phyloP scores from a whole-genome alignment of 495 filamentous ascomycete genomes.

The Recurvomyces mirabilis region DNA sequence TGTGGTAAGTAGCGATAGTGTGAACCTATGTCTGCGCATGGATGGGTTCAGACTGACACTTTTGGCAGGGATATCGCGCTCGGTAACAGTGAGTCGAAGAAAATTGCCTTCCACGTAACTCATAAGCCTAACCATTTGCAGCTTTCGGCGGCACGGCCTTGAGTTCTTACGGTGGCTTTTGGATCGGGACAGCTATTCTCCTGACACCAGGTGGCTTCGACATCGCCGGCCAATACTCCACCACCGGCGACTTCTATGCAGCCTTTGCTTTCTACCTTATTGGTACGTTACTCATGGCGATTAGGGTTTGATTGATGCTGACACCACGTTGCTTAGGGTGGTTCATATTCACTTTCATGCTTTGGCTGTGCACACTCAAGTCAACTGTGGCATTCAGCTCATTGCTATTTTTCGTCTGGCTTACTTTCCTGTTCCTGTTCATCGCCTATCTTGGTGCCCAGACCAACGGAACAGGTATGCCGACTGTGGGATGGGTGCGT shows the following conservation, averaged over 20 bases:
- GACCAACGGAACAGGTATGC: conserved; percentile 48
- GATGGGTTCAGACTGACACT: no score
- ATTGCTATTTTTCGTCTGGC: conserved; percentile 62
- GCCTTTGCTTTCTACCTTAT: conserved; percentile 5
- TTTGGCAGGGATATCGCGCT: conserved; percentile 38
- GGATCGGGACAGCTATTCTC: conserved; percentile 80
- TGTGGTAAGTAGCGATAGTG: no score
- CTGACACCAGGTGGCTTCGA: conserved; percentile 65
- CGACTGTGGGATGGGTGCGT: conserved; percentile 49
- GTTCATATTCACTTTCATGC: conserved; percentile 93
- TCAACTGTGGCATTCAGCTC: conserved; percentile 94
- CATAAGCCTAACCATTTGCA: conserved; percentile 94
- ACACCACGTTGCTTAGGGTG: no score
- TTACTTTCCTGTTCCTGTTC: background rate
- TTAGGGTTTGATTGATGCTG: no score
- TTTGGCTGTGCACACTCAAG: conserved; percentile 76
- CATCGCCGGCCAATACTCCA: conserved; percentile 32
- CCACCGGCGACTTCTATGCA: conserved; percentile 28
- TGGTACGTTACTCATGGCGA: no score
- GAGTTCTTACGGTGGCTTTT: conserved; percentile 94
- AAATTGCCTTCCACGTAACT: no score
- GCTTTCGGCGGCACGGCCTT: conserved; percentile 90
- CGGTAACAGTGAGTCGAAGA: conserved; percentile 3
- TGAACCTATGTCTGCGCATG: no score
- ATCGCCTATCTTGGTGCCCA: background rate